Percentiles rank a stretch among this genome's conserved stretches.
phyloP scores from a whole-genome alignment of 2,329 filamentous ascomycete species.

The Calonectria leucothoes region DNA sequence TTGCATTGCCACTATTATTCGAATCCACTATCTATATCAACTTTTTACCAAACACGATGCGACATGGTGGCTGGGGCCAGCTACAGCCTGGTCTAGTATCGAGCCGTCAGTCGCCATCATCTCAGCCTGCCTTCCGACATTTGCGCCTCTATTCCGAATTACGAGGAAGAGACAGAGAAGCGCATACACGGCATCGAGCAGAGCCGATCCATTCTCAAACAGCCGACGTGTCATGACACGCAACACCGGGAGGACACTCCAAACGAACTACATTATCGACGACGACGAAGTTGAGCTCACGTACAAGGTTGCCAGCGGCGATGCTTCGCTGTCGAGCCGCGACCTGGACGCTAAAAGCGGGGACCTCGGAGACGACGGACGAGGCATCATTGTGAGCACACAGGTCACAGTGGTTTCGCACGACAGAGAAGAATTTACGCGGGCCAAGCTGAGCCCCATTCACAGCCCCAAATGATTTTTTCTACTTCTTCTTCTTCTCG shows the following conservation, averaged over 20 bases:
- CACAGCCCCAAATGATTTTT: background rate
- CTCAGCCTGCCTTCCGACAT: slow-evolving; percentile 29
- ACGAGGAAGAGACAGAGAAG: background rate
- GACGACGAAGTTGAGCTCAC: slow-evolving; percentile 24
- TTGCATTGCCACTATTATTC: slow-evolving; percentile 24
- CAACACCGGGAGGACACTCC: slow-evolving; percentile 4
- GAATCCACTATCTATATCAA: slow-evolving; percentile 24
- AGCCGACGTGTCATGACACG: background rate
- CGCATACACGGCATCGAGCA: background rate
- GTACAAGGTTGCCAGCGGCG: slow-evolving; percentile 7
- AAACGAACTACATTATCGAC: background rate
- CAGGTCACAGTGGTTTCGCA: slow-evolving; percentile 10
- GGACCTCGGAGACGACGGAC: background rate
- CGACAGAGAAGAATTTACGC: background rate
- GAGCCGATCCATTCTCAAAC: background rate
- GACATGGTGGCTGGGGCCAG: slow-evolving; percentile 24
- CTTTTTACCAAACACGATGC: slow-evolving; percentile 14
- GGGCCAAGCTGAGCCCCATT: background rate
- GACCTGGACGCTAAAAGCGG: background rate
- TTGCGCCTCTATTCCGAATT: slow-evolving; percentile 24
- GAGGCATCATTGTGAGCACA: slow-evolving; percentile 3
- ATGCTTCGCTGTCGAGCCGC: background rate
- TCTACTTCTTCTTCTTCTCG: no score
- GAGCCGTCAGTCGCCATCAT: slow-evolving; percentile 28
- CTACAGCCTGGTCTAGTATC: slow-evolving; percentile 26